phyloP scores from a whole-genome alignment of 805 yeast species.

The Saccharomycopsis amapae region DNA sequence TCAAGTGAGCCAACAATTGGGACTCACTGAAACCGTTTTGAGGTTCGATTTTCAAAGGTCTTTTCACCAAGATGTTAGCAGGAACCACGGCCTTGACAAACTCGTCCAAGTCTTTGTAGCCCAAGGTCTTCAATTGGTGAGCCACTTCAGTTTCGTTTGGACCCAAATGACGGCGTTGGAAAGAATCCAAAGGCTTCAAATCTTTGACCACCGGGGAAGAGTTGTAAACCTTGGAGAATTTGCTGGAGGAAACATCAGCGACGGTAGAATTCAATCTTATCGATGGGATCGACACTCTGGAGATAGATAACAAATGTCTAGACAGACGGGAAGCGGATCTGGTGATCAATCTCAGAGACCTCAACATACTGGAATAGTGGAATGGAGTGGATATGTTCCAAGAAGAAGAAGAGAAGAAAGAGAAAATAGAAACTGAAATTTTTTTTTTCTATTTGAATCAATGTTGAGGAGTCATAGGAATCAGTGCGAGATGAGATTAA shows the following conservation, averaged over 20 bases:
- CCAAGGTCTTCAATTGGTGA: slow-evolving; percentile 59
- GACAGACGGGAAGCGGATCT: not conserved
- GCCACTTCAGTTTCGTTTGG: slow-evolving; percentile 57
- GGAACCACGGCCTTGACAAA: slow-evolving; percentile 77
- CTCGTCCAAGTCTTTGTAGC: slow-evolving; percentile 57
- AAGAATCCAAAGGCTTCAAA: slow-evolving; percentile 47
- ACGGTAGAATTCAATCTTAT: slow-evolving; percentile 24
- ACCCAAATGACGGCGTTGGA: slow-evolving; percentile 87
- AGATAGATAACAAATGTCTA: not conserved
- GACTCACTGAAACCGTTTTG: slow-evolving; percentile 71
- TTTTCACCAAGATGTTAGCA: slow-evolving; percentile 57
- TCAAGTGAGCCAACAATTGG: slow-evolving; percentile 65
- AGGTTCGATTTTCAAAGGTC: slow-evolving; percentile 64
- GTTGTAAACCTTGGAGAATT: slow-evolving; percentile 38
- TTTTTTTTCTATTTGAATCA: no score
- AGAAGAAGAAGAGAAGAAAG: no score
- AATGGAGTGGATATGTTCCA: no score
- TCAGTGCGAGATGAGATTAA: no score
- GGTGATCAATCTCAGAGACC: not conserved
- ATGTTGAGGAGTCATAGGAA: no score
- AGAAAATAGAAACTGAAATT: no score
- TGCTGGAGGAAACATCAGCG: no score
- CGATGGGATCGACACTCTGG: not conserved
- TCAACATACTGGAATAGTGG: no score
- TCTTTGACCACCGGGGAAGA: slow-evolving; percentile 45